Evolutionary conservation across 495 filamentous ascomycete species (phyloP).

Genomic region (Talaromyces adpressus): DNA sequence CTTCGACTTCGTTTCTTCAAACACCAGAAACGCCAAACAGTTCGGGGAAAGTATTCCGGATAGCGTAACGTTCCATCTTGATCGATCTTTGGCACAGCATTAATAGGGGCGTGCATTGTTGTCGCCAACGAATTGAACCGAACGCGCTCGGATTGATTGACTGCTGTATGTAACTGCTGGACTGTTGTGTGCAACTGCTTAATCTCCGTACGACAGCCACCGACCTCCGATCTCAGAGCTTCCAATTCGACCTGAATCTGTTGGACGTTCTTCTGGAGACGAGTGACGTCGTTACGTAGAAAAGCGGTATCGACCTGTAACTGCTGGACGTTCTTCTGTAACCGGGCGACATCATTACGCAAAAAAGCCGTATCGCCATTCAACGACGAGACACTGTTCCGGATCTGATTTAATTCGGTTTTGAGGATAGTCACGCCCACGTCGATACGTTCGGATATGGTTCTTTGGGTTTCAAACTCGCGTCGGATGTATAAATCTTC

Average conservation of each 20-base stretch:
- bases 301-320: slow-evolving; percentile 15
- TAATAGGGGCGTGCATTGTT: slow-evolving; percentile 31
- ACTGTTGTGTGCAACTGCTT: slow-evolving; percentile 30
- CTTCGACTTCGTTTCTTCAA: slow-evolving; percentile 36
- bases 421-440: slow-evolving; percentile 31
- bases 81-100: slow-evolving; percentile 27
- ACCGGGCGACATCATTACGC: slow-evolving; percentile 31
- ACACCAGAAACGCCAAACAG: slow-evolving; percentile 39
- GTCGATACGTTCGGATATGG: slow-evolving; percentile 32
- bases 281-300: slow-evolving; percentile 20
- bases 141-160: slow-evolving; percentile 26
- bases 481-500: slow-evolving; percentile 36
- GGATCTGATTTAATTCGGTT: slow-evolving; percentile 32
- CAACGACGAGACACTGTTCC: slow-evolving; percentile 28
- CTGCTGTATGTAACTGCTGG: slow-evolving; percentile 31
- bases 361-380: slow-evolving; percentile 31
- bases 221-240: slow-evolving; percentile 16
- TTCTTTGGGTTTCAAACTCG: slow-evolving; percentile 31
- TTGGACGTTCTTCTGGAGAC: slow-evolving; percentile 16
- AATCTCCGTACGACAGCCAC: slow-evolving; percentile 31
- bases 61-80: slow-evolving; percentile 29
- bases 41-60: slow-evolving; percentile 33
- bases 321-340: slow-evolving; percentile 34
- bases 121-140: slow-evolving; percentile 37
- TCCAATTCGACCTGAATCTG: slow-evolving; percentile 5